A percentile compares a stretch with the other conserved stretches of the same genome.
Evolutionary conservation across 345 rosid species (phyloP).

Genomic region (Populus euphratica): DNA sequence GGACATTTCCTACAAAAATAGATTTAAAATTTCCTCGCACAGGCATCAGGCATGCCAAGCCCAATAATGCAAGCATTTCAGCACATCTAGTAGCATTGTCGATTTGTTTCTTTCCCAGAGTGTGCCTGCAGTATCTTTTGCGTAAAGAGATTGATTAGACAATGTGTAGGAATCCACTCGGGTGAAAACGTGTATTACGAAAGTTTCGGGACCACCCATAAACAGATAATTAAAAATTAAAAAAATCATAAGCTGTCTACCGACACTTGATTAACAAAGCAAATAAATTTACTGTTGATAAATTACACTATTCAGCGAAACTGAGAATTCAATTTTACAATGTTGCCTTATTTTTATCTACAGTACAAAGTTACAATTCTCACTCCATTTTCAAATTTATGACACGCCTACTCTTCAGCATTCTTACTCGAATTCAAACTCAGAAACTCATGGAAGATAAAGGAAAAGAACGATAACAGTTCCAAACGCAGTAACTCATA

Average conservation of each 20-base stretch:
- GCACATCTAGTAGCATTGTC: too few species aligned
- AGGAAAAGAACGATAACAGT: not conserved
- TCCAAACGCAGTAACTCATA: not conserved
- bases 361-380: constrained; percentile 2
- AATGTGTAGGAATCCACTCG: not conserved
- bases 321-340: constrained; percentile 10
- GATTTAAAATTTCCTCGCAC: too few species aligned
- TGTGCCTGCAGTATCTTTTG: too few species aligned
- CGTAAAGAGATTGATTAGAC: too few species aligned
- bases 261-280: not conserved
- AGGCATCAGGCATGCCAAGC: too few species aligned
- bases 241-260: not conserved
- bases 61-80: too few species aligned
- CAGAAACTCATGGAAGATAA: not conserved
- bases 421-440: not conserved
- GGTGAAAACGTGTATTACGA: not conserved
- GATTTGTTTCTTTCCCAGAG: too few species aligned
- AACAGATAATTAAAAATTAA: not conserved
- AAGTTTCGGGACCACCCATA: not conserved
- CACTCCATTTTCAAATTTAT: constrained; percentile 4
- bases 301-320: not conserved
- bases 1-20: too few species aligned
- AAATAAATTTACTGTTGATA: not conserved
- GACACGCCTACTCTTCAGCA: not conserved
- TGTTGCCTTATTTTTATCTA: constrained; percentile 6